Conservation (phyloP, 495 filamentous ascomycete genomes). For the Neurospora tetraspora region DNA sequence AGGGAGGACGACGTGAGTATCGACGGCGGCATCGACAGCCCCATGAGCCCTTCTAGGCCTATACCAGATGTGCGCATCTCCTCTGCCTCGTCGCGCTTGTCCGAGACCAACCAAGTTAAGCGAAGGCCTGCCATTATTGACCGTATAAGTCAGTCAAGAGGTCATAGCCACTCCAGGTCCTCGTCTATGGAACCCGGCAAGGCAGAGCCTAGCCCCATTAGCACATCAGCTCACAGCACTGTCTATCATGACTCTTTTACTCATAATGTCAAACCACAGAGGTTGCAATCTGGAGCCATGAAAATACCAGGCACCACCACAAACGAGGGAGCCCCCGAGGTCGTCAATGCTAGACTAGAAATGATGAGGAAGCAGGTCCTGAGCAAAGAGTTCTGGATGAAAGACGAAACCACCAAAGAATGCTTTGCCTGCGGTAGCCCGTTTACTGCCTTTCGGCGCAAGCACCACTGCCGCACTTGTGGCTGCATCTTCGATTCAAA, state of each 20-base stretch:
- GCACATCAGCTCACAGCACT: slow-evolving; percentile 44
- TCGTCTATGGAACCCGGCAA: slow-evolving; percentile 51
- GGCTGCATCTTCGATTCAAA: slow-evolving; percentile 98
- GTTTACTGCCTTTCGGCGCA: slow-evolving; percentile 88
- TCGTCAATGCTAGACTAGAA: slow-evolving; percentile 50
- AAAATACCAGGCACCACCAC: slow-evolving; percentile 44
- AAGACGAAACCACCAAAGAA: slow-evolving; percentile 94
- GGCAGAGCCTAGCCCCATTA: slow-evolving; percentile 41
- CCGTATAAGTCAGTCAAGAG: slow-evolving; percentile 44
- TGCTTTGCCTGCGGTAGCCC: slow-evolving; percentile 86
- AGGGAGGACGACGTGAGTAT: slow-evolving; percentile 32
- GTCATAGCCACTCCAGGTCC: slow-evolving; percentile 44
- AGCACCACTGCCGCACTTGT: slow-evolving; percentile 91
- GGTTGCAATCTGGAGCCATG: slow-evolving; percentile 31
- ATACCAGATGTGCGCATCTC: slow-evolving; percentile 21
- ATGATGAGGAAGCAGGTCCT: slow-evolving; percentile 74
- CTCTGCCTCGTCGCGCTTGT: slow-evolving; percentile 12
- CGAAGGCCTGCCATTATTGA: slow-evolving; percentile 38
- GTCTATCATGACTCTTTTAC: slow-evolving; percentile 42
- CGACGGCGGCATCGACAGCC: slow-evolving; percentile 31
- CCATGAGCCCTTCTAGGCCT: slow-evolving; percentile 31
- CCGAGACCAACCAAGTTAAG: slow-evolving; percentile 16
- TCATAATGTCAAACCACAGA: slow-evolving; percentile 32
- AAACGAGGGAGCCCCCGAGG: slow-evolving; percentile 47
- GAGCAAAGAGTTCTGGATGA: slow-evolving; percentile 98